Conservation (phyloP, 2,329 filamentous ascomycete genomes). For the Claviceps humidiphila region DNA sequence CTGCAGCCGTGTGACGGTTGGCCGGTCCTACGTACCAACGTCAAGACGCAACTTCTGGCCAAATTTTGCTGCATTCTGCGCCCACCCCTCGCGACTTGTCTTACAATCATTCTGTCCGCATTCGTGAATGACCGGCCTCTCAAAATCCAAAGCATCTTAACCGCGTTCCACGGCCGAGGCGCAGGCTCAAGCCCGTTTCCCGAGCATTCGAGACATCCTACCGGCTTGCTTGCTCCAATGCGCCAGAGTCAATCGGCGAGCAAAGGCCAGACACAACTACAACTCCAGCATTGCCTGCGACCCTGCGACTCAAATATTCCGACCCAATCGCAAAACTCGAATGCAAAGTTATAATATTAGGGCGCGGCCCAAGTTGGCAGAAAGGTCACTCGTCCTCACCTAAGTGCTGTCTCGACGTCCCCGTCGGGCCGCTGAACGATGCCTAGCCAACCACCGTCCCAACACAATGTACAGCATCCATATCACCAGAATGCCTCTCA, state of each 20-base stretch:
- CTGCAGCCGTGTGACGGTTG: background rate
- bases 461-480: conserved; percentile 20
- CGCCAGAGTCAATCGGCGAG: background rate
- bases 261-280: background rate
- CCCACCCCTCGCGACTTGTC: background rate
- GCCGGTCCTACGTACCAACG: background rate
- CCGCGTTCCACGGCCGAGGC: no score
- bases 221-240: background rate
- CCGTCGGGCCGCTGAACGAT: conserved; percentile 18
- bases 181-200: no score
- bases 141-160: background rate
- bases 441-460: conserved; percentile 22
- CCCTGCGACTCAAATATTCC: background rate
- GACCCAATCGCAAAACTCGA: conserved; percentile 15
- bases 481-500: conserved; percentile 18
- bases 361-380: conserved; percentile 27
- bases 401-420: conserved; percentile 19
- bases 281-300: background rate
- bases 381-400: conserved; percentile 19
- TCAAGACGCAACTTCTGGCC: background rate
- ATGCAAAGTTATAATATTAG: conserved; percentile 22
- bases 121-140: background rate
- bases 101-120: background rate
- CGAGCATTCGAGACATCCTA: no score
- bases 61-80: background rate